phyloP scores from a whole-genome alignment of 345 rosid species.

The Kandelia obovata region DNA sequence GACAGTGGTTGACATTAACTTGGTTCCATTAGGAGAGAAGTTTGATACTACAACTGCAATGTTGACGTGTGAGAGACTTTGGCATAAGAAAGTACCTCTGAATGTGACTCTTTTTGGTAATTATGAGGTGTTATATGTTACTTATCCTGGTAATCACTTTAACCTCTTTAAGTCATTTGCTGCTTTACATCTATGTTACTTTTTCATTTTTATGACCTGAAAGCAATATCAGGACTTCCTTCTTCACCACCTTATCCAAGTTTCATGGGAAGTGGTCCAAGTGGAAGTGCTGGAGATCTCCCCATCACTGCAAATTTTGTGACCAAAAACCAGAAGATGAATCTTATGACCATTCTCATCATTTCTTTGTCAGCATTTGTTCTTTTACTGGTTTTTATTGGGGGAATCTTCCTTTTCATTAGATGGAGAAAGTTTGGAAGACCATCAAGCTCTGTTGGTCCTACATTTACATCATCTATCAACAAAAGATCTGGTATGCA shows the following conservation, averaged over 20 bases:
- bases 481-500: conserved; percentile 80
- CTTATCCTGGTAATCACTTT: conserved; percentile 72
- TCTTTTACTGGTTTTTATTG: conserved; percentile 64
- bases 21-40: conserved; percentile 98
- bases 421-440: conserved; percentile 78
- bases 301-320: conserved; percentile 63
- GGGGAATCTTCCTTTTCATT: conserved; percentile 54
- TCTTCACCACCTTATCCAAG: conserved; percentile 67
- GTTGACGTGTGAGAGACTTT: conserved; percentile 72
- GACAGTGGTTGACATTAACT: conserved; percentile 77
- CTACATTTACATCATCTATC: conserved; percentile 56
- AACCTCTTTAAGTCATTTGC: conserved; percentile 14
- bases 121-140: conserved; percentile 68
- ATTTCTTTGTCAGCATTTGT: conserved; percentile 81
- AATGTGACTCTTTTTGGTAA: conserved; percentile 75
- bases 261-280: conserved; percentile 52
- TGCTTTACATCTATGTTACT: conserved; percentile 13
- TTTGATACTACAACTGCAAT: conserved; percentile 93
- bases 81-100: conserved; percentile 68
- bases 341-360: conserved; percentile 58
- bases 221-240: conserved; percentile 60
- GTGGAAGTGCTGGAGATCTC: conserved; percentile 59
- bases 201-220: conserved; percentile 21
- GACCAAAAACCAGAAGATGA: conserved; percentile 68
- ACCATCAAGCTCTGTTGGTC: conserved; percentile 86